Percentiles rank a stretch among this genome's conserved stretches.
These are phyloP conservation scores for Hanseniaspora opuntiae DNA, from an alignment of 805 yeast genomes.

Conservation along the genomic window DNA sequence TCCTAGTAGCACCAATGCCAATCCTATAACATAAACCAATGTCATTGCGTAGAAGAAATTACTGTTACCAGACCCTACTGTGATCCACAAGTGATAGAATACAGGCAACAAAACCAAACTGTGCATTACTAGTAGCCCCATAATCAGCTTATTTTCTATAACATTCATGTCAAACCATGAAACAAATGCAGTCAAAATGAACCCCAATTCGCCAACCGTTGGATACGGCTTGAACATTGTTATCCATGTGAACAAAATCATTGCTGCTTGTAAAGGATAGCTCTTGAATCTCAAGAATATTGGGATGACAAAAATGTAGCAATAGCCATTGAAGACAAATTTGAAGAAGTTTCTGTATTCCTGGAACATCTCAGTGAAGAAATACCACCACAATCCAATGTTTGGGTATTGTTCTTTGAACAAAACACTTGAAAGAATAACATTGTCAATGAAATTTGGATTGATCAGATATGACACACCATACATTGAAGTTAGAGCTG, in stretches of 20 bases:
- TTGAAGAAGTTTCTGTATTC: conserved; percentile 73
- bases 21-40: conserved; percentile 59
- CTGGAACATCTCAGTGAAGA: conserved; percentile 88
- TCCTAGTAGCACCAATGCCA: conserved; percentile 57
- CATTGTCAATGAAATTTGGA: neutral
- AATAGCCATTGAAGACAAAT: conserved; percentile 68
- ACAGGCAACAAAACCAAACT: conserved; percentile 65
- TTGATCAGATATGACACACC: neutral
- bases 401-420: conserved; percentile 40
- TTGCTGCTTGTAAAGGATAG: conserved; percentile 43
- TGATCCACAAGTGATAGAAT: conserved; percentile 89
- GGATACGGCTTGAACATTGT: conserved; percentile 75
- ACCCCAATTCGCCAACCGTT: conserved; percentile 60
- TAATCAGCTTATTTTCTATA: conserved; percentile 1
- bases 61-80: conserved; percentile 85
- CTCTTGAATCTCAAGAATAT: conserved; percentile 50
- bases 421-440: neutral
- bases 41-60: conserved; percentile 93
- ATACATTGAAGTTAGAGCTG: neutral
- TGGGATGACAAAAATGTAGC: conserved; percentile 56
- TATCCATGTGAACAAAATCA: conserved; percentile 38
- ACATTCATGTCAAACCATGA: conserved; percentile 4
- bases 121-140: conserved; percentile 32
- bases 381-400: conserved; percentile 96
- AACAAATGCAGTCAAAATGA: conserved; percentile 25